phyloP scores from a whole-genome alignment of 1,284 basidiomycete genomes.

The Sparassis latifolia region DNA sequence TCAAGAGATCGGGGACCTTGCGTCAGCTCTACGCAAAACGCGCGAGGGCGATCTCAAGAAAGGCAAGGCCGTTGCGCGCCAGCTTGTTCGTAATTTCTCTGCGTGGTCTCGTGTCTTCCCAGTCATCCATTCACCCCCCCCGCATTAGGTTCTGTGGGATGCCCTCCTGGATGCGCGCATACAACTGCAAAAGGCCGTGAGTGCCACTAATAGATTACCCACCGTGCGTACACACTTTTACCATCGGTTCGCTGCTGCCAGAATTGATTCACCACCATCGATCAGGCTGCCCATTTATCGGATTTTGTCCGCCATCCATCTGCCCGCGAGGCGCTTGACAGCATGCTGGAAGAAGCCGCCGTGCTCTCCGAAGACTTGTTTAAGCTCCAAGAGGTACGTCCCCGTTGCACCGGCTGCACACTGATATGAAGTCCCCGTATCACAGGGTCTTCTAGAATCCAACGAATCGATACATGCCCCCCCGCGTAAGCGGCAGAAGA shows the following conservation, averaged over 20 bases:
- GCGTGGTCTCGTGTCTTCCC: not conserved
- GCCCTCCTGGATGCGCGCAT: slow-evolving; percentile 82
- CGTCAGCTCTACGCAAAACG: slow-evolving; percentile 48
- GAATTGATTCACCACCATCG: too few relatives aligned
- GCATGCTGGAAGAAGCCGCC: slow-evolving; percentile 53
- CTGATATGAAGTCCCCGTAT: slow-evolving; percentile 5
- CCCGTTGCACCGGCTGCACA: not conserved
- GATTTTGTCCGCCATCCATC: slow-evolving; percentile 9
- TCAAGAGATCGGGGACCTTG: slow-evolving; percentile 33
- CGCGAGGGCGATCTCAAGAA: slow-evolving; percentile 66
- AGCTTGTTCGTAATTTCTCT: slow-evolving; percentile 55
- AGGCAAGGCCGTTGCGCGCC: slow-evolving; percentile 75
- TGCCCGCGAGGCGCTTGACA: slow-evolving; percentile 32
- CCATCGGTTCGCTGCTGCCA: too few relatives aligned
- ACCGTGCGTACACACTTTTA: slow-evolving; percentile 28
- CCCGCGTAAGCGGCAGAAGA: slow-evolving; percentile 53
- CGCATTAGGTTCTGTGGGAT: slow-evolving; percentile 72
- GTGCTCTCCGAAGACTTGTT: slow-evolving; percentile 62
- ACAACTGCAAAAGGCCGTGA: slow-evolving; percentile 76
- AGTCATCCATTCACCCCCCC: slow-evolving; percentile 3
- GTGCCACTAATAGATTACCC: slow-evolving; percentile 58
- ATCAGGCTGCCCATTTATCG: slow-evolving; percentile 1
- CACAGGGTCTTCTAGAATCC: slow-evolving; percentile 11
- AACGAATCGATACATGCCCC: slow-evolving; percentile 46
- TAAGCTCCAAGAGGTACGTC: slow-evolving; percentile 55